phyloP scores from a whole-genome alignment of 257 asterid genomes.

The Solanum ahanhuiri region DNA sequence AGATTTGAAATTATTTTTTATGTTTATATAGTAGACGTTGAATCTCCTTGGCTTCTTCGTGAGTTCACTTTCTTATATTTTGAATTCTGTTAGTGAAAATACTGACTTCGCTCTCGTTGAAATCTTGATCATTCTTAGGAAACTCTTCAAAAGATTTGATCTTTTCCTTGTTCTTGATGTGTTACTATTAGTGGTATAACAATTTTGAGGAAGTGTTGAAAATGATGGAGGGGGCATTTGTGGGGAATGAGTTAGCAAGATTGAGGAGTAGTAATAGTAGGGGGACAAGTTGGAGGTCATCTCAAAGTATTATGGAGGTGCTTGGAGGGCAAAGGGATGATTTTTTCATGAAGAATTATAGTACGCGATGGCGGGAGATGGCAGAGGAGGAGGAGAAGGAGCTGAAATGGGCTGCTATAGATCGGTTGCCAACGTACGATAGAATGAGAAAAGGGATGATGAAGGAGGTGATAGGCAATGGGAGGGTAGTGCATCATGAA shows the following conservation, averaged over 20 bases:
- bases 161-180: neutral
- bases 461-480: constrained; percentile 46
- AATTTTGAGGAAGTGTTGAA: constrained; percentile 9
- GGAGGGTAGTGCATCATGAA: constrained; percentile 33
- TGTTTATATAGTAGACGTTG: neutral
- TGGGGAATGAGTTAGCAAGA: constrained; percentile 45
- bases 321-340: constrained; percentile 50
- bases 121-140: neutral
- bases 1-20: neutral
- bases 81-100: neutral
- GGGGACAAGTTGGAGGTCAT: constrained; percentile 18
- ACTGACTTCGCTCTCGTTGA: neutral
- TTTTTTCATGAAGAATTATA: constrained; percentile 37
- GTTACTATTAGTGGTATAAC: neutral
- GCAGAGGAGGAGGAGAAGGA: constrained; percentile 64
- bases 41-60: neutral
- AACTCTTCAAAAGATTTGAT: neutral
- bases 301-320: constrained; percentile 52
- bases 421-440: constrained; percentile 70
- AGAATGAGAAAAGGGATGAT: constrained; percentile 66
- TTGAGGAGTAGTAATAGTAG: constrained; percentile 30
- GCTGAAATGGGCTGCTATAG: constrained; percentile 87
- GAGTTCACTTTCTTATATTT: neutral
- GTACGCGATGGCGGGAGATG: constrained; percentile 42
- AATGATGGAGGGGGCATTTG: constrained; percentile 39